phyloP scores from a whole-genome alignment of 441 rosid species.

The Melastoma candidum region DNA sequence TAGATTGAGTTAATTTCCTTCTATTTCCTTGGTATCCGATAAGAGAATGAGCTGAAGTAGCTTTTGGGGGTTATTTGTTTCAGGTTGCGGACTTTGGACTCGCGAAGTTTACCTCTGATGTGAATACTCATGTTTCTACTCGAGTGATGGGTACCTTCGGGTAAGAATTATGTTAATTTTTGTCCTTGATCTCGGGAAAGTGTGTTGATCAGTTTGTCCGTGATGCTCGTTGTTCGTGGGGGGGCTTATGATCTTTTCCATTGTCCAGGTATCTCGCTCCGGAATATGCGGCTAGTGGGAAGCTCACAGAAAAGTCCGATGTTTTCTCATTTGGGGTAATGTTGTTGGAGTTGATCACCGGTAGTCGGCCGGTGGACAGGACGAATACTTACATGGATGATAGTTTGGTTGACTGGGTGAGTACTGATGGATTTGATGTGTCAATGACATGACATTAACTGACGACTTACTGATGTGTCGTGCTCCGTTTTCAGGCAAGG shows the following conservation, averaged over 20 bases:
- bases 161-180: slow-evolving; percentile 26
- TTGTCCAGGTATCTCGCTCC: slow-evolving; percentile 81
- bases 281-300: slow-evolving; percentile 93
- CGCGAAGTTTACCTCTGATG: slow-evolving; percentile 76
- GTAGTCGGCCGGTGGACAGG: slow-evolving; percentile 76
- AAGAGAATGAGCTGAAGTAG: neutral
- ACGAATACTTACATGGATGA: slow-evolving; percentile 9
- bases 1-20: neutral
- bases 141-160: slow-evolving; percentile 99
- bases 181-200: no score
- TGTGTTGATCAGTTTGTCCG: no score
- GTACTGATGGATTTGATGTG: slow-evolving; percentile 7
- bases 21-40: neutral
- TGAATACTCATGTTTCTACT: slow-evolving; percentile 90
- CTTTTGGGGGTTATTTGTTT: slow-evolving; percentile 4
- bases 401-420: slow-evolving; percentile 86
- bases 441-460: no score
- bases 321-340: slow-evolving; percentile 93
- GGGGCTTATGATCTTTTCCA: slow-evolving; percentile 2
- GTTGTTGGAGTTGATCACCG: slow-evolving; percentile 90
- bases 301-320: slow-evolving; percentile 86
- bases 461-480: slow-evolving; percentile 1
- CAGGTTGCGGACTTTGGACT: slow-evolving; percentile 99
- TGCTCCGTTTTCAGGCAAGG: slow-evolving; percentile 45
- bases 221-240: no score